Evolutionary conservation across 805 yeast species (phyloP).

Genomic region (Alloascoidea hylecoeti): DNA sequence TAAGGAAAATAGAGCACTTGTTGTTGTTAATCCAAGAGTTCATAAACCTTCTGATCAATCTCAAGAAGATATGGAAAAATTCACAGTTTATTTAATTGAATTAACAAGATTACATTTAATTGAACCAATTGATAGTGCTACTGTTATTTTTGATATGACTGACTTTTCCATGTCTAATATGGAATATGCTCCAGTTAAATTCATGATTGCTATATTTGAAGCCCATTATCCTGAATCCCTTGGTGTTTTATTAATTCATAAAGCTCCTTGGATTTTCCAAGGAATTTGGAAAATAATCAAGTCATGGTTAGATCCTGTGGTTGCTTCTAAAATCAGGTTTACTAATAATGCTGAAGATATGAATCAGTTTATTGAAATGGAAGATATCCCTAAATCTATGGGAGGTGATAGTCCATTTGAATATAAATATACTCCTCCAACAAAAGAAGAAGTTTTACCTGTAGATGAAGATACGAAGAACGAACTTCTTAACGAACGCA

Average conservation of each 20-base stretch:
- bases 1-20: constrained; percentile 61
- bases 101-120: constrained; percentile 60
- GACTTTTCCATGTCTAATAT: constrained; percentile 84
- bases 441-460: constrained; percentile 37
- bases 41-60: constrained; percentile 62
- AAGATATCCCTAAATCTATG: constrained; percentile 50
- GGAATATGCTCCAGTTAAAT: constrained; percentile 87
- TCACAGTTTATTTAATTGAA: constrained; percentile 68
- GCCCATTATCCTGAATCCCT: constrained; percentile 94
- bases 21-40: constrained; percentile 62
- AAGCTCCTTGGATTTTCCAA: constrained; percentile 94
- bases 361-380: constrained; percentile 39
- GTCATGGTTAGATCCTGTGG: constrained; percentile 94
- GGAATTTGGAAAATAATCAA: constrained; percentile 91
- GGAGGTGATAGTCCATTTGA: constrained; percentile 62
- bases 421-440: constrained; percentile 49
- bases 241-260: constrained; percentile 73
- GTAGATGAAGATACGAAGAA: constrained; percentile 28
- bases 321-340: constrained; percentile 80
- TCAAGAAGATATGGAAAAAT: constrained; percentile 58
- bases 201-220: constrained; percentile 79
- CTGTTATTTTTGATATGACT: constrained; percentile 74
- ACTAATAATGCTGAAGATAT: constrained; percentile 61
- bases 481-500: constrained; percentile 34
- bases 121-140: constrained; percentile 68